Conservation (phyloP, 345 rosid genomes). For the Trapa incisa region DNA sequence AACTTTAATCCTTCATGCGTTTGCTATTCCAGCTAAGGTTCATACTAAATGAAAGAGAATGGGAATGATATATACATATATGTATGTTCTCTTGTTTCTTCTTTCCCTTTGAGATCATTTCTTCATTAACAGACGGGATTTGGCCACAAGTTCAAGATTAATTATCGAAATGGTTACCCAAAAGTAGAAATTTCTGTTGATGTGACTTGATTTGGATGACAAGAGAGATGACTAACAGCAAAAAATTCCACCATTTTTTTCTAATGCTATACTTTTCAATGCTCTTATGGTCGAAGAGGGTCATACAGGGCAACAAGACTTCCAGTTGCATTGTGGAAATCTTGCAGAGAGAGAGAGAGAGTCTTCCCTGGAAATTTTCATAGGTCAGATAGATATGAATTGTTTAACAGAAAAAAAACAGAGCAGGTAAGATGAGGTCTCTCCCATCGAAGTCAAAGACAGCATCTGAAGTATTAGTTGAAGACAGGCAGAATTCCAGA, state of each 20-base stretch:
- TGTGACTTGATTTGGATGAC: too few relatives aligned
- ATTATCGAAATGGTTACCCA: not conserved
- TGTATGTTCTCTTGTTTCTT: not conserved
- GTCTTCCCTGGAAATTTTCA: not conserved
- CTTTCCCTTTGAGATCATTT: not conserved
- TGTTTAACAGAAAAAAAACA: not conserved
- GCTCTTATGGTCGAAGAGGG: too few relatives aligned
- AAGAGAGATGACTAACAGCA: too few relatives aligned
- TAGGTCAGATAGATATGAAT: not conserved
- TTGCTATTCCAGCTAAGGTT: not conserved
- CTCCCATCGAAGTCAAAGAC: not conserved
- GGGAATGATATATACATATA: not conserved
- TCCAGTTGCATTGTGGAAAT: not conserved
- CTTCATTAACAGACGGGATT: not conserved
- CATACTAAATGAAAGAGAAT: not conserved
- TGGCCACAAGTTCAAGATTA: not conserved
- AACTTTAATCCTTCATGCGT: not conserved
- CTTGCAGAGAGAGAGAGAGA: not conserved
- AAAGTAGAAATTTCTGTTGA: too few relatives aligned
- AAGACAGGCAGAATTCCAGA: conserved; percentile 2
- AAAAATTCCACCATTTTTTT: too few relatives aligned
- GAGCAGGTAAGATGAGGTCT: not conserved
- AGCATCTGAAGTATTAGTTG: not conserved
- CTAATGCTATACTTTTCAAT: too few relatives aligned
- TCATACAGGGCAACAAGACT: too few relatives aligned